Base-by-base conservation (phyloP, 2,329 filamentous ascomycete species). In the Xylaria sp. region DNA sequence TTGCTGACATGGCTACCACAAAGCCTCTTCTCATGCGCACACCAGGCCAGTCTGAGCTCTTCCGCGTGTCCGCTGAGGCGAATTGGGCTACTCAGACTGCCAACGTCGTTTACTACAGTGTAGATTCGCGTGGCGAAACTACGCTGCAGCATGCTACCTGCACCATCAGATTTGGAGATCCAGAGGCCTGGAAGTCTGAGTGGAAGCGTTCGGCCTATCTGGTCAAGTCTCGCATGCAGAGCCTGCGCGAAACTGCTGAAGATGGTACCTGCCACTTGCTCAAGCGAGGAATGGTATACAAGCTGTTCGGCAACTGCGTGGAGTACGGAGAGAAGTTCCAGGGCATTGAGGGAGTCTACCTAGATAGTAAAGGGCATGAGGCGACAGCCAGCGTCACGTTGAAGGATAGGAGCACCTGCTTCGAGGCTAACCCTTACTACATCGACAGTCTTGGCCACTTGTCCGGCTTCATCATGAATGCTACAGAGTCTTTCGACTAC, bases 1-100 rank as follows among this genome's bases (percentile, higher is more conserved):
- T 70, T 23, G 28, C 57, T 0, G 62, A 69, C 37, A 84, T 87
- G 82, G 81, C 82, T 85, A 12, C 76, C 77, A 49, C 25, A 84
- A 85, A 76, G 80, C 85, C 49, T 73, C 88, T 55, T 84, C 87
- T 55, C 12, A 47, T 61, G 35, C 63, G 21, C 46, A 47, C 19
- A 79, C 80, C 2, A 9, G 35, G 55, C 52, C 60, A n/a, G 63
- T 15, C 55, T 17, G 82, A 85, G 71, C 78, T 82, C 64, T 70
- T 85, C 42, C 80, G 83, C 67, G 75, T 82, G 19, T 80, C 83
- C 68, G 82, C 79, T 46, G 80, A 78, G 33, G 82, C 79, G 21
- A 80, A 84, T 63, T 73, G 70, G 66, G 38, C 61, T 4, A 75
- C 43, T 9, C 35, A 50, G 17, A 42, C 35, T 3, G 58, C 43